A percentile compares a stretch with the other conserved stretches of the same genome.
phyloP scores from a whole-genome alignment of 208 protist species.

The Trichomonas gallinae region DNA sequence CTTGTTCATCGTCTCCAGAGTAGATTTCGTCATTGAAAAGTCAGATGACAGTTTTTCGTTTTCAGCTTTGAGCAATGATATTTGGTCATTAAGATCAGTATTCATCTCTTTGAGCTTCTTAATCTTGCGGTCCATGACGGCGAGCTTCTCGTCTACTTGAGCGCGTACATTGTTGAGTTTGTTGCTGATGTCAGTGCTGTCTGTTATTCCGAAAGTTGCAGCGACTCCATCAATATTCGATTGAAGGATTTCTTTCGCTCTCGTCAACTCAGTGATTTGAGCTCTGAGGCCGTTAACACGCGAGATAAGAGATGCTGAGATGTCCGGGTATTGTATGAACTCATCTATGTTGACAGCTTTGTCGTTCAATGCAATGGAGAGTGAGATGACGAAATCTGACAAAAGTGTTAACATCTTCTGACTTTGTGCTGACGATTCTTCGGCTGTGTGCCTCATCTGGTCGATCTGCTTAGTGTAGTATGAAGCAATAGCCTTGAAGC shows the following conservation, averaged over 20 bases:
- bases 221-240: neutral
- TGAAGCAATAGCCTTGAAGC: neutral
- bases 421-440: neutral
- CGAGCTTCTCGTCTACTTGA: neutral
- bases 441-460: neutral
- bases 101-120: neutral
- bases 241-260: neutral
- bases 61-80: neutral
- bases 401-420: neutral
- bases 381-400: neutral
- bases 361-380: neutral
- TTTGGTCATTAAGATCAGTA: neutral
- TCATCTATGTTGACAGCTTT: neutral
- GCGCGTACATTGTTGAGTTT: neutral
- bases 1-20: neutral
- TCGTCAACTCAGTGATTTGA: neutral
- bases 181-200: neutral
- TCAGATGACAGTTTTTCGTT: neutral
- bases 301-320: neutral
- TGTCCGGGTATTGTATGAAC: neutral
- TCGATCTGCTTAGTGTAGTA: neutral
- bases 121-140: neutral
- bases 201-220: neutral
- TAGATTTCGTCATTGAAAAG: neutral
- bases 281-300: neutral